A percentile compares a stretch with the other conserved stretches of the same genome.
Evolutionary conservation across 495 filamentous ascomycete species (phyloP).

Genomic region (Aspergillus leporis): DNA sequence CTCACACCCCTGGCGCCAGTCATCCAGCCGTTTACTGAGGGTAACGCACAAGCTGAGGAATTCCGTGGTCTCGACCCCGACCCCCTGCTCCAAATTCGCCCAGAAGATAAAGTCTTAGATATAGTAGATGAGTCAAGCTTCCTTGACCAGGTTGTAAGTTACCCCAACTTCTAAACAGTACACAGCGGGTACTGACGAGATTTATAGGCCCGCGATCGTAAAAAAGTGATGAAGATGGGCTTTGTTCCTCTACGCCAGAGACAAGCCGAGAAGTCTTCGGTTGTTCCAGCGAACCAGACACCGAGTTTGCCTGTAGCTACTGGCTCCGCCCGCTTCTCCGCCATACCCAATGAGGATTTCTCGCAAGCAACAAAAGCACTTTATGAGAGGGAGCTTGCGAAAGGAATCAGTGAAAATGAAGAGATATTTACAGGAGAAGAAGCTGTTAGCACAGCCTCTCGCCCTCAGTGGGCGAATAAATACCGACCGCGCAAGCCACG

Average conservation of each 20-base stretch:
- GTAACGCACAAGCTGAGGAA: constrained; percentile 19
- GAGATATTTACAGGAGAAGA: constrained; percentile 96
- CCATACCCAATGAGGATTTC: constrained; percentile 78
- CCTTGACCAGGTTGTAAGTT: constrained; percentile 56
- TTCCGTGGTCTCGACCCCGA: constrained; percentile 63
- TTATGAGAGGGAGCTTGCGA: constrained; percentile 91
- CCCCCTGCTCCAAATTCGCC: constrained; percentile 64
- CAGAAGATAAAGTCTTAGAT: constrained; percentile 67
- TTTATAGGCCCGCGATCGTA: constrained; percentile 57
- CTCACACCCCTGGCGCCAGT: constrained; percentile 48
- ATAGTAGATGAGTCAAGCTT: constrained; percentile 63
- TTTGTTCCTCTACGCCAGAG: constrained; percentile 65
- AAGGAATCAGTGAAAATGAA: constrained; percentile 88
- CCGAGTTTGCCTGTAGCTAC: constrained; percentile 35
- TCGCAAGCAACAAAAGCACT: constrained; percentile 88
- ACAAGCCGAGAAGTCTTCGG: constrained; percentile 49
- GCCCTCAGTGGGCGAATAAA: constrained; percentile 84
- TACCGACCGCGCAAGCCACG: constrained; percentile 90
- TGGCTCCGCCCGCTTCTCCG: constrained; percentile 70
- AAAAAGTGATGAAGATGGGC: constrained; percentile 65
- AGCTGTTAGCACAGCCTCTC: constrained; percentile 62
- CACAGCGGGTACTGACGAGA: constrained; percentile 12
- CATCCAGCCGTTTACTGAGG: constrained; percentile 8
- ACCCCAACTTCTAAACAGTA: not conserved
- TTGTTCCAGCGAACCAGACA: constrained; percentile 28